phyloP scores from a whole-genome alignment of 176 grass and related monocot species.

The Oryza glumipatula region DNA sequence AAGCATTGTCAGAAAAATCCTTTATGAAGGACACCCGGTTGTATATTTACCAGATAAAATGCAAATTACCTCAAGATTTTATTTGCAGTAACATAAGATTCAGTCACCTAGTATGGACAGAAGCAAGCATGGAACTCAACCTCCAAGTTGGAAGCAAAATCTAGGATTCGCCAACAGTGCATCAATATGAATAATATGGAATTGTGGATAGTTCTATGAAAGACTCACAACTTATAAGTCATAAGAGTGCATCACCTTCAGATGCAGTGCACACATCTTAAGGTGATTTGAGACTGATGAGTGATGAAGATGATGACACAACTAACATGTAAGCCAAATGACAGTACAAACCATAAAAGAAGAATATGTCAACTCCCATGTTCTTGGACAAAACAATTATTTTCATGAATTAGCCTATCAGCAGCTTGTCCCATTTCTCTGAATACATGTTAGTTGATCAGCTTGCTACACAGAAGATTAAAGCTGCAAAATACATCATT shows the following conservation, averaged over 20 bases:
- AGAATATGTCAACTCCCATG: constrained; percentile 9
- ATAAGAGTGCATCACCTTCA: neutral
- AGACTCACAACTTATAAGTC: neutral
- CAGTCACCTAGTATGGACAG: neutral
- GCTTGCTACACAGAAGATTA: neutral
- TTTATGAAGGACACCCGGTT: neutral
- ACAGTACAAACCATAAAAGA: neutral
- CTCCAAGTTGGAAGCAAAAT: neutral
- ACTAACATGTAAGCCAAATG: neutral
- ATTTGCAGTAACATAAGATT: neutral
- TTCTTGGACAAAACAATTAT: neutral
- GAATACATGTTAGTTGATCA: neutral
- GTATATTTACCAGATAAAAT: neutral
- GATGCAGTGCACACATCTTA: neutral
- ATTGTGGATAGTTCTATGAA: neutral
- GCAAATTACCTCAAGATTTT: neutral
- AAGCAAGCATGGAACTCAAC: neutral
- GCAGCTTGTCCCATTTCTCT: neutral
- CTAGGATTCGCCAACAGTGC: neutral
- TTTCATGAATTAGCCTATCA: neutral
- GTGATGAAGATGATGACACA: neutral
- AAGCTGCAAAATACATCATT: neutral
- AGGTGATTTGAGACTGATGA: neutral
- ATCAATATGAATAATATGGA: neutral
- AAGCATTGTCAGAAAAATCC: neutral